A percentile compares a stretch with the other conserved stretches of the same genome.
These are phyloP conservation scores for Blastobotrys mokoenaii DNA, from an alignment of 805 yeast species.

Conservation along the genomic window DNA sequence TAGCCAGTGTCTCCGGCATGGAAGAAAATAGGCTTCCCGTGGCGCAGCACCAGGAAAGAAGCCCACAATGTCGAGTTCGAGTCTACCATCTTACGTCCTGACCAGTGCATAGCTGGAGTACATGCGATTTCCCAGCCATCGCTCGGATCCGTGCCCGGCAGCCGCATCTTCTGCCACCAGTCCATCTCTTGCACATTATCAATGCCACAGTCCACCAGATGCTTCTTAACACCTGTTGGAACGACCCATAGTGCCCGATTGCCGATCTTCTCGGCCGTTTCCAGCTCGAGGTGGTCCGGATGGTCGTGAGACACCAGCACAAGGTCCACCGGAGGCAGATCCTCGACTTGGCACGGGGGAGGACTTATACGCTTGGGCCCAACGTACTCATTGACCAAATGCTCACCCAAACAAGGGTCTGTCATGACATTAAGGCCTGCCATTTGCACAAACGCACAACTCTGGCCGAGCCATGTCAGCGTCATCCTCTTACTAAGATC, in stretches of 20 bases:
- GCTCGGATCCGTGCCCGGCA: slow-evolving; percentile 27
- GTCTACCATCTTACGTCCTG: slow-evolving; percentile 76
- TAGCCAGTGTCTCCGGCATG: slow-evolving; percentile 97
- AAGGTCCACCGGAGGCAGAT: slow-evolving; percentile 60
- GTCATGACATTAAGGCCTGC: slow-evolving; percentile 69
- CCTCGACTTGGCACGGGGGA: slow-evolving; percentile 58
- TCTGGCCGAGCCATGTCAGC: slow-evolving; percentile 91
- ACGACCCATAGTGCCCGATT: slow-evolving; percentile 73
- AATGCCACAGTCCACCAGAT: slow-evolving; percentile 51
- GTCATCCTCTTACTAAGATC: slow-evolving; percentile 35
- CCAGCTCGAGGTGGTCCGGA: slow-evolving; percentile 84
- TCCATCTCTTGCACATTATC: slow-evolving; percentile 64
- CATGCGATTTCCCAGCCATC: slow-evolving; percentile 73
- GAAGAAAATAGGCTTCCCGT: slow-evolving; percentile 64
- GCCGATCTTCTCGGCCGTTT: slow-evolving; percentile 44
- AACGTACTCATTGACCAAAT: slow-evolving; percentile 47
- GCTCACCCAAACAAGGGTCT: slow-evolving; percentile 73
- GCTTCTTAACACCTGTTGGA: slow-evolving; percentile 66
- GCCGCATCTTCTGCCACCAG: slow-evolving; percentile 78
- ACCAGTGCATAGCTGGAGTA: slow-evolving; percentile 91
- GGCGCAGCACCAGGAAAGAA: slow-evolving; percentile 62
- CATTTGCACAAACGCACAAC: slow-evolving; percentile 68
- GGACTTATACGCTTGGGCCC: slow-evolving; percentile 84
- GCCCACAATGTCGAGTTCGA: slow-evolving; percentile 84
- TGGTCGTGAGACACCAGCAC: slow-evolving; percentile 88